A percentile compares a stretch with the other conserved stretches of the same genome.
phyloP scores from a whole-genome alignment of 805 yeast species.

The Lachancea sp. region DNA sequence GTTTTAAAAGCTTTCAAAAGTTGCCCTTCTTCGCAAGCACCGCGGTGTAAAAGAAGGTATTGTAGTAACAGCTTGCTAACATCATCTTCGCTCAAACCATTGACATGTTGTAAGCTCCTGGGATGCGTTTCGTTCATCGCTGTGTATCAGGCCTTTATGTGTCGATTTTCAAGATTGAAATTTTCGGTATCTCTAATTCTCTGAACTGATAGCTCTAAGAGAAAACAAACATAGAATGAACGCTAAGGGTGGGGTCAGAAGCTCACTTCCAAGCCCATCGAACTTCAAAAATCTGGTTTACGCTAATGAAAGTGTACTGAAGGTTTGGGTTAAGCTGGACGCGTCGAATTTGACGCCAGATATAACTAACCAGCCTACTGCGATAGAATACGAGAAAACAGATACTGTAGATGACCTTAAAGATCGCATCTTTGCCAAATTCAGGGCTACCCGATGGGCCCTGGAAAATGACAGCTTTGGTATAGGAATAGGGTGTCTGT shows the following conservation, averaged over 20 bases:
- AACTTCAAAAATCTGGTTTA: not conserved
- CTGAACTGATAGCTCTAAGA: not conserved
- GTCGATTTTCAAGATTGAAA: not conserved
- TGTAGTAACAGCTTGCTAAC: slow-evolving; percentile 16
- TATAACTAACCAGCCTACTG: slow-evolving; percentile 47
- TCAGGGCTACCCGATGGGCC: slow-evolving; percentile 47
- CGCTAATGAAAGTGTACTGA: slow-evolving; percentile 1
- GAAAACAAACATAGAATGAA: not conserved
- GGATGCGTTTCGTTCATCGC: not conserved
- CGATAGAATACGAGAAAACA: slow-evolving; percentile 50
- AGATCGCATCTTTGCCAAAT: slow-evolving; percentile 51
- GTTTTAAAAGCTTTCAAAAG: slow-evolving; percentile 17
- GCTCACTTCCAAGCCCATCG: slow-evolving; percentile 5
- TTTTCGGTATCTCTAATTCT: not conserved
- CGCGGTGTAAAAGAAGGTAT: slow-evolving; percentile 20
- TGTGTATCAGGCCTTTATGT: not conserved
- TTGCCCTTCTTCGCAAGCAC: slow-evolving; percentile 24
- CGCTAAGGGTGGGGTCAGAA: slow-evolving; percentile 1
- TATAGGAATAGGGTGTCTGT: slow-evolving; percentile 55
- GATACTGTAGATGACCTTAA: slow-evolving; percentile 84
- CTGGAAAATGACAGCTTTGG: slow-evolving; percentile 51
- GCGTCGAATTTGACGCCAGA: not conserved
- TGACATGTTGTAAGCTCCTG: not conserved
- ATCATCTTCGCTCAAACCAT: slow-evolving; percentile 1
- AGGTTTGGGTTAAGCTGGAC: slow-evolving; percentile 8